Conservation (phyloP, 78 protist genomes). For the Bigelowiella natans region DNA sequence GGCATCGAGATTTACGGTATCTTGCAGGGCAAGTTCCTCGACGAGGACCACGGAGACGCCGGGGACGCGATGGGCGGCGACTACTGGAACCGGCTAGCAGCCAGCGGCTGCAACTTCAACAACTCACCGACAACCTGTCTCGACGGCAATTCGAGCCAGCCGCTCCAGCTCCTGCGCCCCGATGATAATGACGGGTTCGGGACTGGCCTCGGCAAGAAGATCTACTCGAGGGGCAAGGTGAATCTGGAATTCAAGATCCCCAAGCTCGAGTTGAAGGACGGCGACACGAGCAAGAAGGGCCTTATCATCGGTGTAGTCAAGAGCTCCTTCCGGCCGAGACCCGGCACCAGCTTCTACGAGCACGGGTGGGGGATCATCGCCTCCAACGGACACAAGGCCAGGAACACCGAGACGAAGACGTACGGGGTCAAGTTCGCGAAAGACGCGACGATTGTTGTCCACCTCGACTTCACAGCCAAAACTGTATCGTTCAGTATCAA, state of each 20-base stretch:
- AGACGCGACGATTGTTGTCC: not conserved
- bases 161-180: not conserved
- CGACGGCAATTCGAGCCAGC: not conserved
- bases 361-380: not conserved
- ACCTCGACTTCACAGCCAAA: not conserved
- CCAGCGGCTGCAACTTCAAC: not conserved
- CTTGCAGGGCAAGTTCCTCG: not conserved
- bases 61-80: not conserved
- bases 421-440: not conserved
- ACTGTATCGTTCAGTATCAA: not conserved
- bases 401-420: not conserved
- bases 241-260: not conserved
- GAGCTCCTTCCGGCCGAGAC: not conserved
- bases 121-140: not conserved
- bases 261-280: not conserved
- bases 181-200: not conserved
- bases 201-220: not conserved
- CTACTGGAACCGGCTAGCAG: not conserved
- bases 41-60: not conserved
- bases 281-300: not conserved
- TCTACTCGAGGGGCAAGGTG: not conserved
- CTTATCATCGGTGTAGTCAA: not conserved
- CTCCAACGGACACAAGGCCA: not conserved
- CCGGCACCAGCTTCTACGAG: not conserved
- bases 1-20: conserved; percentile 9